Conservation (phyloP, 495 filamentous ascomycete species). For the Venustampulla echinocandica region DNA sequence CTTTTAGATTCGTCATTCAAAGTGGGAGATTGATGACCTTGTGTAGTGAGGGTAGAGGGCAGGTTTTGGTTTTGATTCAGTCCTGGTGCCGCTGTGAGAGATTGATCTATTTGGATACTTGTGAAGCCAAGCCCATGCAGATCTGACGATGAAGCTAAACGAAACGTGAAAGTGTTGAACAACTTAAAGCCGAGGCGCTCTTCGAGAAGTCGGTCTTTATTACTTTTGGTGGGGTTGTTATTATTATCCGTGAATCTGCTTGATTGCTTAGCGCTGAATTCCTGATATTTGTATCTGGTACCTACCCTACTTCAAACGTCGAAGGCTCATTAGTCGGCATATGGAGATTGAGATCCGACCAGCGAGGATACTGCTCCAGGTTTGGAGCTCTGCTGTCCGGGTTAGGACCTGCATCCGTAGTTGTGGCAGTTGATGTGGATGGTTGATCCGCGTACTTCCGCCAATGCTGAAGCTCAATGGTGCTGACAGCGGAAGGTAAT, state of each 20-base stretch:
- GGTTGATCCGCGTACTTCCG: neutral
- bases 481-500: slow-evolving; percentile 2
- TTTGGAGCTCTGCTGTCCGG: neutral
- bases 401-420: no score
- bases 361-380: slow-evolving; percentile 4
- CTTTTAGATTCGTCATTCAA: no score
- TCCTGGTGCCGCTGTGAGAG: no score
- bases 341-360: slow-evolving; percentile 1
- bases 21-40: no score
- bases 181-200: neutral
- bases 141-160: neutral
- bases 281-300: neutral
- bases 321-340: neutral
- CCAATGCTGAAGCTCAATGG: neutral
- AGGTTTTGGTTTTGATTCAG: no score
- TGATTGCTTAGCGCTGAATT: neutral
- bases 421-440: neutral
- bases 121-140: neutral
- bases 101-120: neutral
- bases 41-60: no score
- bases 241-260: neutral
- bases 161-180: neutral
- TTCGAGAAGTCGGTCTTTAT: neutral
- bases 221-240: neutral
- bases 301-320: slow-evolving; percentile 13